These are phyloP conservation scores for Mrakia frigida DNA, from an alignment of 768 basidiomycete genomes.

Conservation along the genomic window DNA sequence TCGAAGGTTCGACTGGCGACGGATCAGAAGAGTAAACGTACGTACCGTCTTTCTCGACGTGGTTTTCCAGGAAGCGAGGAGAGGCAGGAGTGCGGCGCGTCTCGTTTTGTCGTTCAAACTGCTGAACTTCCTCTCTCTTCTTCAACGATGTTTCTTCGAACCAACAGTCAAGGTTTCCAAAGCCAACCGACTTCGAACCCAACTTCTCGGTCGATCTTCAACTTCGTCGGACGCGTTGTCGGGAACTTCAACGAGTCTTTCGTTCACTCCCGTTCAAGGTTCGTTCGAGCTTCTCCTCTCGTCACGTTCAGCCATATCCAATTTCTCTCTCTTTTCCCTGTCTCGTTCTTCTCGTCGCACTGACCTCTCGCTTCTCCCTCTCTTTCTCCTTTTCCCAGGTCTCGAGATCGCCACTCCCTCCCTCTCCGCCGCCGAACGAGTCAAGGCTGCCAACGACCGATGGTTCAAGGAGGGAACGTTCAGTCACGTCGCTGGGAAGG, in stretches of 20 bases:
- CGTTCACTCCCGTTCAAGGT: conserved; percentile 96
- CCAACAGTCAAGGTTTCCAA: conserved; percentile 86
- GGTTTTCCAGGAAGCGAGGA: too few relatives aligned
- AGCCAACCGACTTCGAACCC: conserved; percentile 82
- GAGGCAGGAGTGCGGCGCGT: not conserved
- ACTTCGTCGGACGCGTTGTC: conserved; percentile 56
- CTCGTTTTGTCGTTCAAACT: not conserved
- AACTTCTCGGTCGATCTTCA: conserved; percentile 71
- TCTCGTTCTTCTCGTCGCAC: not conserved
- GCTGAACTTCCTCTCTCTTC: not conserved
- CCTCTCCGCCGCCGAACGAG: conserved; percentile 63
- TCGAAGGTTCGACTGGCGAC: conserved; percentile 75
- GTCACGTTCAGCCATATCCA: too few relatives aligned
- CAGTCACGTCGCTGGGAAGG: conserved; percentile 22
- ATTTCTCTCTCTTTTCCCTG: too few relatives aligned
- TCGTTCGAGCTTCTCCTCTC: not conserved
- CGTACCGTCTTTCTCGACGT: conserved; percentile 36
- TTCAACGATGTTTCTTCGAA: conserved; percentile 7
- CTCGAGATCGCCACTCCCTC: conserved; percentile 87
- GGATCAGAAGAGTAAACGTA: conserved; percentile 87
- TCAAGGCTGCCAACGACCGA: conserved; percentile 91
- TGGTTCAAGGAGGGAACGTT: conserved; percentile 60
- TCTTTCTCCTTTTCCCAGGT: conserved; percentile 48
- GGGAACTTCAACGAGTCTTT: conserved; percentile 84
- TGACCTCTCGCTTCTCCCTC: not conserved